phyloP scores from a whole-genome alignment of 192 early-diverging fungal genomes.

The Rhizophagus sp. region DNA sequence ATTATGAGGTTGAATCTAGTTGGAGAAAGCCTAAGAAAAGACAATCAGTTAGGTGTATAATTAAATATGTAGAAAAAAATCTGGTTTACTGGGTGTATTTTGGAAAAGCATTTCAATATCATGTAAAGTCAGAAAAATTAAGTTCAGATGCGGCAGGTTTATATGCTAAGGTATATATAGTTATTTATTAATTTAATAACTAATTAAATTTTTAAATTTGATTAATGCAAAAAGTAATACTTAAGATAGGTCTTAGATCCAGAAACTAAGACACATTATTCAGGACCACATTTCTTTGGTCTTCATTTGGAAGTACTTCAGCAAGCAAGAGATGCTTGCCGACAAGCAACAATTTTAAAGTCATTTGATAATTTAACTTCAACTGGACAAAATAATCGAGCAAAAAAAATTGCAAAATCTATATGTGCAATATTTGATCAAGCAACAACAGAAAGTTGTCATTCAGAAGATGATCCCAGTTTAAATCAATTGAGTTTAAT shows the following conservation, averaged over 20 bases:
- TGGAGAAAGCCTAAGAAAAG: neutral
- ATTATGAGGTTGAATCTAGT: neutral
- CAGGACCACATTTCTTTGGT: no score
- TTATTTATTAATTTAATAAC: no score
- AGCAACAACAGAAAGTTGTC: neutral
- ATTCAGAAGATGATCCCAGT: neutral
- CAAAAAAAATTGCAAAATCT: neutral
- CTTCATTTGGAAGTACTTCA: no score
- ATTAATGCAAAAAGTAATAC: no score
- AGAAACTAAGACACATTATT: no score
- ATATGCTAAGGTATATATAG: neutral
- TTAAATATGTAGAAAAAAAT: constrained; percentile 3
- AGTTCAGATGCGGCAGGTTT: neutral
- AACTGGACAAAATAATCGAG: neutral
- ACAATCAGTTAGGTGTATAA: neutral
- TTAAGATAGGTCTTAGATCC: no score
- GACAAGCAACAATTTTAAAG: no score
- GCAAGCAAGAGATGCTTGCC: no score
- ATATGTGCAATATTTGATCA: neutral
- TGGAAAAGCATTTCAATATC: no score
- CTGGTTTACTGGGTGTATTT: neutral
- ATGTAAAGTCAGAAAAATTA: no score
- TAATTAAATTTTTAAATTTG: no score
- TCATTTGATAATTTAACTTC: constrained; percentile 16
- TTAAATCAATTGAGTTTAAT: no score